Evolutionary conservation across 2,329 filamentous ascomycete genomes (phyloP).

Genomic region (Xylaria sp.): DNA sequence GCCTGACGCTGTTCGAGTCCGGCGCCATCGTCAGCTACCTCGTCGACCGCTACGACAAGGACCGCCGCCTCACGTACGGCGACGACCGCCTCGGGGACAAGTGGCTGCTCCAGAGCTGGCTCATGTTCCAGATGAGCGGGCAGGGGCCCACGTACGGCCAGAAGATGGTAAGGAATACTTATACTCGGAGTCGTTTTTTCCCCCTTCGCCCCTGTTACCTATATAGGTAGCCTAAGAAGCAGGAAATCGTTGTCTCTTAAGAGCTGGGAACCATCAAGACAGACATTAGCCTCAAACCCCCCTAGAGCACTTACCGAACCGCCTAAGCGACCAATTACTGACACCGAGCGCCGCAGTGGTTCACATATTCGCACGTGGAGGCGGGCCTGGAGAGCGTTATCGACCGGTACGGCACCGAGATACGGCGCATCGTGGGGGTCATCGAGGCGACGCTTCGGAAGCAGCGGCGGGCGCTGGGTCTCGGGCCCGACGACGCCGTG

Average conservation of each 20-base stretch:
- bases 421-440: slow-evolving; percentile 19
- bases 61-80: slow-evolving; percentile 45
- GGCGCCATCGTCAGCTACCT: slow-evolving; percentile 55
- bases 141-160: slow-evolving; percentile 50
- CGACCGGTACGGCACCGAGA: slow-evolving; percentile 34
- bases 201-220: no score
- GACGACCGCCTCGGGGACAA: slow-evolving; percentile 39
- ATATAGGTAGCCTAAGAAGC: no score
- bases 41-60: slow-evolving; percentile 47
- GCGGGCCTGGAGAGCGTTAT: slow-evolving; percentile 26
- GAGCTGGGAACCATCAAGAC: no score
- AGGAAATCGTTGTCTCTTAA: no score
- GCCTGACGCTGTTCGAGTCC: slow-evolving; percentile 41
- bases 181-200: no score
- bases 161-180: no score
- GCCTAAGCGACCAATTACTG: no score
- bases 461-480: slow-evolving; percentile 6
- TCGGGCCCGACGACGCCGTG: slow-evolving; percentile 10
- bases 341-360: no score
- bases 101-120: slow-evolving; percentile 45
- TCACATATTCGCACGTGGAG: slow-evolving; percentile 40
- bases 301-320: no score
- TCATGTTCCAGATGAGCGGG: slow-evolving; percentile 45
- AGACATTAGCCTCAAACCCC: no score
- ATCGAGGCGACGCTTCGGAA: slow-evolving; percentile 14